Conservation (phyloP, 2,329 filamentous ascomycete genomes). For the Paecilomyces variotii region DNA sequence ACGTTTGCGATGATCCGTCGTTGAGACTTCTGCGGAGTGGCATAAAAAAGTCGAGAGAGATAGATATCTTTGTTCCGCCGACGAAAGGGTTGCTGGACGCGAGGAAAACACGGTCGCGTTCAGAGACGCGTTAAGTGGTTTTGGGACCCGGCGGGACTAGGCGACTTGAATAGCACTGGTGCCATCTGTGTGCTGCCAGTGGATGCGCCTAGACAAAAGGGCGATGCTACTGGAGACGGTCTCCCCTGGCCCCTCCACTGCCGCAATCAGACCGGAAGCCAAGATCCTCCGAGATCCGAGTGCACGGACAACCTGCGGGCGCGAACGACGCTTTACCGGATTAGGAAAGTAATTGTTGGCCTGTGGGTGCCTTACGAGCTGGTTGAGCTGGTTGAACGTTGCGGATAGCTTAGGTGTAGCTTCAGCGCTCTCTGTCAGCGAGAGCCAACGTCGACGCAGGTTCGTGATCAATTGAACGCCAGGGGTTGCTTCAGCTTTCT, state of each 20-base stretch:
- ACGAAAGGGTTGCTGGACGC: slow-evolving; percentile 11
- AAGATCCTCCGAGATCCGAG: background rate
- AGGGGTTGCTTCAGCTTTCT: background rate
- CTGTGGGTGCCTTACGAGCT: background rate
- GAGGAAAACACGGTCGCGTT: slow-evolving; percentile 28
- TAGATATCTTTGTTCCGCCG: slow-evolving; percentile 4
- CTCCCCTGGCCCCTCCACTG: background rate
- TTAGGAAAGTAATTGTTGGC: background rate
- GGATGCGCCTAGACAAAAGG: background rate
- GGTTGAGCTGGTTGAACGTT: background rate
- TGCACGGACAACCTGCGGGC: background rate
- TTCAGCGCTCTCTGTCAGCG: background rate
- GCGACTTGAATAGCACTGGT: background rate
- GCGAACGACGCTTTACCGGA: background rate
- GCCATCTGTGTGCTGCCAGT: background rate
- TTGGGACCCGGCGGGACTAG: slow-evolving; percentile 3
- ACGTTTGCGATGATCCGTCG: slow-evolving; percentile 8
- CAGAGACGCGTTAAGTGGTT: slow-evolving; percentile 34
- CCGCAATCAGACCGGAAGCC: background rate
- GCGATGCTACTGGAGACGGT: background rate
- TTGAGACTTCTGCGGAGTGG: background rate
- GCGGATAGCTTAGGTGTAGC: background rate
- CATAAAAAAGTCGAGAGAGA: slow-evolving; percentile 1
- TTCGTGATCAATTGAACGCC: background rate
- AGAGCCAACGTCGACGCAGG: background rate